Base-by-base conservation (phyloP, 139 green algal genomes). In the Gonium pectorale region DNA sequence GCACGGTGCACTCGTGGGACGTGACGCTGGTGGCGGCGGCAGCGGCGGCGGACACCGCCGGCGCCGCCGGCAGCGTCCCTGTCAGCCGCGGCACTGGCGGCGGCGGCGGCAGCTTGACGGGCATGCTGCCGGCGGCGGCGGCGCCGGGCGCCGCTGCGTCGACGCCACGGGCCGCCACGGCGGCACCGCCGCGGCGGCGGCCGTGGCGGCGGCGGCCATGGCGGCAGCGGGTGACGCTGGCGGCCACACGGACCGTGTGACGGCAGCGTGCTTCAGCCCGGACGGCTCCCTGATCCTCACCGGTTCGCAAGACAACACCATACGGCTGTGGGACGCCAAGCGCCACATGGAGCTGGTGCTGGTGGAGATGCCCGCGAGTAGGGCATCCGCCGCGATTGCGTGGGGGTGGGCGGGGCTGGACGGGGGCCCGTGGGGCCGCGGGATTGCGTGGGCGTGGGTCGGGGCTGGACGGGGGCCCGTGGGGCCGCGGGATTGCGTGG, bases 201-300 rank as follows among this genome's bases (percentile, higher is more conserved):
- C 15, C 54, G 15, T 22, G 54, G 54, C 17, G 54, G 17, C 21
- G 54, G 6, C 22, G 54, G 60, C n/a, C 6, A 44, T 38, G 72
- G 43, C 35, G 27, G 31, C 41, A 21, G 21, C 33, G 37, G 37
- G 35, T 5, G 72, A 52, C 33, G 24, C 1, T 2, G 27, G 38
- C 38, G 75, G 60, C 24, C 77, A 73, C 77, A 63, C 13, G 41
- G 77, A 83, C 62, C 62, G 62, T 13, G 77, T 74, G 77, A 24
- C 43, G 43, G 31, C 60, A 11, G 62, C 26, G 43, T 64, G 62
- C 22, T 73, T 83, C 43, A n/a, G 22, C 26, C 60, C 62, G 9
- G 38, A 49, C 44, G 77, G 77, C 21, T 21, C 11, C n/a, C 3
- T 83, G 60, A 62, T 43, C 43, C 31, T 83, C 21, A 74, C 77